A percentile compares a stretch with the other conserved stretches of the same genome.
phyloP scores from a whole-genome alignment of 768 basidiomycete genomes.

The Paxillus ammoniavirescens region DNA sequence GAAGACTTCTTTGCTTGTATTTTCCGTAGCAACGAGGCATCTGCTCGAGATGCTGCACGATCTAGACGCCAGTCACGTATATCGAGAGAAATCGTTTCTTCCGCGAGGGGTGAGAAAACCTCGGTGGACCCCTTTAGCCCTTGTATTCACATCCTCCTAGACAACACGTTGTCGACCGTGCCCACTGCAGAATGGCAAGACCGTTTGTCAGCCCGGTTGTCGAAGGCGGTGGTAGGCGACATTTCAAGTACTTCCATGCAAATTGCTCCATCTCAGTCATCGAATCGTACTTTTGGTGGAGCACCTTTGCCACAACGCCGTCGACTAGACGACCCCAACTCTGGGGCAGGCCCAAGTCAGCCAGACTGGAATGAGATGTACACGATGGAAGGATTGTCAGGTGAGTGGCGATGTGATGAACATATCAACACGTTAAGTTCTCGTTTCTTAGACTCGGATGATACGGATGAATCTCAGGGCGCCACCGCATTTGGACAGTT shows the following conservation, averaged over 20 bases:
- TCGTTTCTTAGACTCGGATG: conserved; percentile 29
- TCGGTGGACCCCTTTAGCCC: conserved; percentile 1
- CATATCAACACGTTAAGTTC: conserved; percentile 17
- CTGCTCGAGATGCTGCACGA: conserved; percentile 53
- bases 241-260: conserved; percentile 6
- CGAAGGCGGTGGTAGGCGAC: conserved; percentile 23
- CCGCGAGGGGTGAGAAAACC: conserved; percentile 47
- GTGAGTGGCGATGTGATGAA: conserved; percentile 10
- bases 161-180: conserved; percentile 55
- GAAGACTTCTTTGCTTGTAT: conserved; percentile 80
- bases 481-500: conserved; percentile 65
- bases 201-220: conserved; percentile 56
- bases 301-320: conserved; percentile 46
- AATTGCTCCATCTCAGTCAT: conserved; percentile 8
- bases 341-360: conserved; percentile 14
- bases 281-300: conserved; percentile 28
- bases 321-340: conserved; percentile 34
- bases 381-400: conserved; percentile 47
- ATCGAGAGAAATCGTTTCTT: conserved; percentile 78
- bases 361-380: conserved; percentile 63
- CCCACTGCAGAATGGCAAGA: conserved; percentile 83
- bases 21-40: conserved; percentile 54
- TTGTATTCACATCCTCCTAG: conserved; percentile 31
- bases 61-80: conserved; percentile 73
- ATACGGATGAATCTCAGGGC: conserved; percentile 40